phyloP scores from a whole-genome alignment of 2,329 filamentous ascomycete genomes.

The Cryphonectria carpinicola region DNA sequence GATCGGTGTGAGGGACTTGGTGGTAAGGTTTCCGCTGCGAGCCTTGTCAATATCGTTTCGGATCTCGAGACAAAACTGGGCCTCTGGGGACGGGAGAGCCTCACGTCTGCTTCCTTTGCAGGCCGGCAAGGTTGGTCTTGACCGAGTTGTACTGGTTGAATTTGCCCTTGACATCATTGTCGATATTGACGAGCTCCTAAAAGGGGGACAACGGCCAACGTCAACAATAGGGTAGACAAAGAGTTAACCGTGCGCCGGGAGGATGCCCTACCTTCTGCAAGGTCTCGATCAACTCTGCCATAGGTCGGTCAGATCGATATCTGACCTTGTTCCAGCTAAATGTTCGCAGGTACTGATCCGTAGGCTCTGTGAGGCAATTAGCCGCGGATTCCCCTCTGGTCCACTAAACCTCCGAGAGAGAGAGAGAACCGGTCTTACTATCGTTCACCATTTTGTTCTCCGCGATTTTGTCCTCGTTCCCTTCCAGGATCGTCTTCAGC shows the following conservation, averaged over 20 bases:
- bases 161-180: slow-evolving; percentile 95
- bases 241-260: not conserved
- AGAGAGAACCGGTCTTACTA: slow-evolving; percentile 60
- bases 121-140: slow-evolving; percentile 78
- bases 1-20: slow-evolving; percentile 88
- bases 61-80: slow-evolving; percentile 3
- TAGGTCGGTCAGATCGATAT: slow-evolving; percentile 89
- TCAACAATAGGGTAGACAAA: slow-evolving; percentile 17
- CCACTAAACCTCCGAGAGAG: not conserved
- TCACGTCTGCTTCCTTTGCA: slow-evolving; percentile 88
- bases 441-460: slow-evolving; percentile 94
- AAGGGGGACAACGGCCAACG: slow-evolving; percentile 7
- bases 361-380: slow-evolving; percentile 69
- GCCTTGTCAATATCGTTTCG: slow-evolving; percentile 11
- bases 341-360: slow-evolving; percentile 85
- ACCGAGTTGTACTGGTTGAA: slow-evolving; percentile 92
- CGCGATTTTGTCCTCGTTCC: slow-evolving; percentile 79
- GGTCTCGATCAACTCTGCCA: slow-evolving; percentile 83
- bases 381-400: slow-evolving; percentile 1
- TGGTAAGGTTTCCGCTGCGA: slow-evolving; percentile 83
- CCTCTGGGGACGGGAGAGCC: slow-evolving; percentile 33
- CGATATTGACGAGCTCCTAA: slow-evolving; percentile 85
- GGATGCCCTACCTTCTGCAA: slow-evolving; percentile 73
- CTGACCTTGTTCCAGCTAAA: slow-evolving; percentile 99
- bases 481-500: slow-evolving; percentile 79